A percentile compares a stretch with the other conserved stretches of the same genome.
Evolutionary conservation across 139 green algal genomes (phyloP).

Genomic region (Coelastrella sp.): DNA sequence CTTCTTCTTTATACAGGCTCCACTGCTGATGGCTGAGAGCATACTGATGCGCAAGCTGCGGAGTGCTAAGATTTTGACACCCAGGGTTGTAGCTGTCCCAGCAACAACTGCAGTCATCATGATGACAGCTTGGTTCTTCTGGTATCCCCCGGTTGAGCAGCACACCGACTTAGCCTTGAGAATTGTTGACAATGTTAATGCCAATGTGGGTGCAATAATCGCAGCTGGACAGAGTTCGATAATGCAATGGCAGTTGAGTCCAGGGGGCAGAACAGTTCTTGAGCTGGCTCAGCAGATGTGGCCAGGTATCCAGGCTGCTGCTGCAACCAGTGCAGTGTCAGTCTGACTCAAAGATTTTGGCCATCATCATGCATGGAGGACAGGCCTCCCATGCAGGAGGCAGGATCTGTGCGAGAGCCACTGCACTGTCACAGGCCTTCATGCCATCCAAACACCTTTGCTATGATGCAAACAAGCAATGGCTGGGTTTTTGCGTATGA

Average conservation of each 20-base stretch:
- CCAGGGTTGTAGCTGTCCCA: neutral
- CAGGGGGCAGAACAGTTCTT: too few species aligned
- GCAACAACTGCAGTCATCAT: neutral
- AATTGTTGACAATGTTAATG: neutral
- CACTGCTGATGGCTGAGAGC: neutral
- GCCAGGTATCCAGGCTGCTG: neutral
- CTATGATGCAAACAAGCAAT: too few species aligned
- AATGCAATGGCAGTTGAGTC: neutral
- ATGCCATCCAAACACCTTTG: too few species aligned
- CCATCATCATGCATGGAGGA: too few species aligned
- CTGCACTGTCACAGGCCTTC: too few species aligned
- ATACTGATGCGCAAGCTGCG: neutral
- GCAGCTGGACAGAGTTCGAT: neutral
- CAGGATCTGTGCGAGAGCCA: too few species aligned
- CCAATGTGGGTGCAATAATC: neutral
- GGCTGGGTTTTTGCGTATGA: too few species aligned
- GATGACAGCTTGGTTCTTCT: neutral
- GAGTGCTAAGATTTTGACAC: neutral
- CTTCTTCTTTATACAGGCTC: slow-evolving; percentile 35
- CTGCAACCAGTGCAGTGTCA: neutral
- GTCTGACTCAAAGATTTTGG: too few species aligned
- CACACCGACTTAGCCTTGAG: neutral
- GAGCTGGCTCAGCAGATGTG: neutral
- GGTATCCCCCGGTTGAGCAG: slow-evolving; percentile 17
- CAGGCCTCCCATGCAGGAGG: too few species aligned